Percentiles rank a stretch among this genome's conserved stretches.
phyloP scores from a whole-genome alignment of 352 stramenopile species.

The Lagenidium giganteum region DNA sequence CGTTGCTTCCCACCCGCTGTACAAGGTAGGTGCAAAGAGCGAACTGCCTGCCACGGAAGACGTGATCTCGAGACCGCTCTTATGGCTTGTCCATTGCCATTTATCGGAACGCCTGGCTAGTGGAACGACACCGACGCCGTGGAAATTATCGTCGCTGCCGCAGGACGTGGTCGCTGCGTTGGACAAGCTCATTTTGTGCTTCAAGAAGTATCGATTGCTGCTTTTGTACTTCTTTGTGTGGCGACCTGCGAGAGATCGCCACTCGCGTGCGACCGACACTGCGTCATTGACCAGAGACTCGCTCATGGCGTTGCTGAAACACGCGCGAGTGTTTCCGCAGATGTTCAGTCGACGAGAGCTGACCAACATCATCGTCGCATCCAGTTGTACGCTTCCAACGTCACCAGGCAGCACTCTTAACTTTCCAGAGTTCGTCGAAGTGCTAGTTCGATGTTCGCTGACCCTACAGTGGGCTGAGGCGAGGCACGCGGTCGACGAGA shows the following conservation, averaged over 20 bases:
- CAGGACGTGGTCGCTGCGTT: constrained; percentile 1
- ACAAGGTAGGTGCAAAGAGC: too few relatives aligned
- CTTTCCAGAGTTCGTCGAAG: constrained; percentile 62
- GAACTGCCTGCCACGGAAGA: too few relatives aligned
- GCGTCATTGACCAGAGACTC: too few relatives aligned
- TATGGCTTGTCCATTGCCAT: too few relatives aligned
- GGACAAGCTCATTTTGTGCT: constrained; percentile 12
- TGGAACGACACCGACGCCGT: too few relatives aligned
- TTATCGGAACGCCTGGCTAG: too few relatives aligned
- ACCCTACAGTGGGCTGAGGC: constrained; percentile 36
- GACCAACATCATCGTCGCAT: constrained; percentile 33
- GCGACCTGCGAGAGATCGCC: not conserved
- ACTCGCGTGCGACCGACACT: constrained; percentile 22
- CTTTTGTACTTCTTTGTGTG: constrained; percentile 13
- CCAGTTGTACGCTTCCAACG: constrained; percentile 13
- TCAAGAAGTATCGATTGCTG: constrained; percentile 17
- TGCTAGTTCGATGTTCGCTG: constrained; percentile 41
- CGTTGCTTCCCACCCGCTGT: too few relatives aligned
- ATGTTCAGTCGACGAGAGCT: constrained; percentile 52
- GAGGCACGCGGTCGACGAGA: too few relatives aligned
- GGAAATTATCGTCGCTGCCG: too few relatives aligned
- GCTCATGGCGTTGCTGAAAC: constrained; percentile 50
- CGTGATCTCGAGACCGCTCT: too few relatives aligned
- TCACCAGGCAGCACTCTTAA: constrained; percentile 20
- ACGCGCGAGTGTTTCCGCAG: constrained; percentile 47